Percentiles rank a stretch among this genome's conserved stretches.
phyloP scores from a whole-genome alignment of 306 rosid species.

The Gillenia trifoliata region DNA sequence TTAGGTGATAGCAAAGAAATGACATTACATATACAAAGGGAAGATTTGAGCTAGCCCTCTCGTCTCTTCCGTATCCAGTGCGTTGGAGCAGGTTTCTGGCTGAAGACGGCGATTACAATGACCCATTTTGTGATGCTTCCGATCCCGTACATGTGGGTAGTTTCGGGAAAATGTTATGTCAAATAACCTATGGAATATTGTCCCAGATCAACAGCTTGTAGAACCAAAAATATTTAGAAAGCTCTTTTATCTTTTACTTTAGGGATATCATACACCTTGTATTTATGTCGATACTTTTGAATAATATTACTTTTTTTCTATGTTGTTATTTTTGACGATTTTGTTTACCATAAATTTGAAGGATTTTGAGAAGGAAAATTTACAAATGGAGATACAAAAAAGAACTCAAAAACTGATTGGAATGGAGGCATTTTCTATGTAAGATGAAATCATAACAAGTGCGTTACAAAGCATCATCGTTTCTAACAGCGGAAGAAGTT shows the following conservation, averaged over 20 bases:
- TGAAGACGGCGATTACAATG: background rate
- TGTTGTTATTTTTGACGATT: background rate
- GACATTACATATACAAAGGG: background rate
- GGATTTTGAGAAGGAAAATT: background rate
- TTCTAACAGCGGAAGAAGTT: background rate
- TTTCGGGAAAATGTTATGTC: background rate
- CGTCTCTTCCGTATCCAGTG: conserved; percentile 11
- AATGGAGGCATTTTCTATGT: background rate
- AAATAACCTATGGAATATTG: background rate
- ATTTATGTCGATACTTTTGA: background rate
- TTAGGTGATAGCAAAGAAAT: conserved; percentile 36
- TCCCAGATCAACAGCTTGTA: background rate
- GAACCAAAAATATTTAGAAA: background rate
- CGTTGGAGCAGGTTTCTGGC: conserved; percentile 4
- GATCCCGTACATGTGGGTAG: conserved; percentile 7
- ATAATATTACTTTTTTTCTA: background rate
- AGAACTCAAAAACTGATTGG: background rate
- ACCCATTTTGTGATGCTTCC: background rate
- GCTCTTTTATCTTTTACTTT: background rate
- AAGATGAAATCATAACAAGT: background rate
- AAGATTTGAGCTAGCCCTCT: conserved; percentile 12
- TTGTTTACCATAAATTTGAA: too few relatives aligned
- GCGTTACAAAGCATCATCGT: background rate
- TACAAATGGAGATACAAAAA: background rate
- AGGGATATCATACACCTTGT: background rate